phyloP scores from a whole-genome alignment of 2,329 filamentous ascomycete genomes.

The Bipolaris zeicola region DNA sequence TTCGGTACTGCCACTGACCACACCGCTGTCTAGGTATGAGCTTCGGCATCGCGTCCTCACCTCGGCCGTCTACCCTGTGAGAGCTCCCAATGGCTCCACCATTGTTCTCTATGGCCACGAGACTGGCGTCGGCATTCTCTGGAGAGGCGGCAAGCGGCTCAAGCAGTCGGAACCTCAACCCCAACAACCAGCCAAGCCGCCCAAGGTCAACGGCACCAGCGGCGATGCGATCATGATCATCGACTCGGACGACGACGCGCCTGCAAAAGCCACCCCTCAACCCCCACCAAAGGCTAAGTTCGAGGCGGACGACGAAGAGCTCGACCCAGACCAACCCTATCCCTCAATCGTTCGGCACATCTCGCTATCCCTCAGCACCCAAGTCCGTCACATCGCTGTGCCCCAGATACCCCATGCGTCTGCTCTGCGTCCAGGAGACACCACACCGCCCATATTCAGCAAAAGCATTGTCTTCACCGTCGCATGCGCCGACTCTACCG shows the following conservation, averaged over 20 bases:
- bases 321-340: slow-evolving; percentile 62
- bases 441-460: slow-evolving; percentile 55
- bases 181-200: slow-evolving; percentile 39
- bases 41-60: slow-evolving; percentile 63
- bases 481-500: slow-evolving; percentile 62
- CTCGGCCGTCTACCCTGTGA: slow-evolving; percentile 63
- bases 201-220: slow-evolving; percentile 51
- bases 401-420: slow-evolving; percentile 47
- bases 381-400: slow-evolving; percentile 60
- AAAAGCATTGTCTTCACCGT: slow-evolving; percentile 60
- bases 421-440: slow-evolving; percentile 38
- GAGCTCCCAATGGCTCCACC: slow-evolving; percentile 65
- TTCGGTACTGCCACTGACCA: slow-evolving; percentile 6
- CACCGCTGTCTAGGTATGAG: slow-evolving; percentile 58
- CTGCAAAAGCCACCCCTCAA: slow-evolving; percentile 27
- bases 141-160: slow-evolving; percentile 63
- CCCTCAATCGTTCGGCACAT: slow-evolving; percentile 60
- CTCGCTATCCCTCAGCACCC: slow-evolving; percentile 60
- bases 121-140: slow-evolving; percentile 62
- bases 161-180: slow-evolving; percentile 39
- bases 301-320: slow-evolving; percentile 62
- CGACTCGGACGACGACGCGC: slow-evolving; percentile 62
- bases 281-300: slow-evolving; percentile 51
- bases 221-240: slow-evolving; percentile 60
- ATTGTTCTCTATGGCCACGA: slow-evolving; percentile 66